Conservation (phyloP, 139 green algal genomes). For the Chlamydomonas sp. region DNA sequence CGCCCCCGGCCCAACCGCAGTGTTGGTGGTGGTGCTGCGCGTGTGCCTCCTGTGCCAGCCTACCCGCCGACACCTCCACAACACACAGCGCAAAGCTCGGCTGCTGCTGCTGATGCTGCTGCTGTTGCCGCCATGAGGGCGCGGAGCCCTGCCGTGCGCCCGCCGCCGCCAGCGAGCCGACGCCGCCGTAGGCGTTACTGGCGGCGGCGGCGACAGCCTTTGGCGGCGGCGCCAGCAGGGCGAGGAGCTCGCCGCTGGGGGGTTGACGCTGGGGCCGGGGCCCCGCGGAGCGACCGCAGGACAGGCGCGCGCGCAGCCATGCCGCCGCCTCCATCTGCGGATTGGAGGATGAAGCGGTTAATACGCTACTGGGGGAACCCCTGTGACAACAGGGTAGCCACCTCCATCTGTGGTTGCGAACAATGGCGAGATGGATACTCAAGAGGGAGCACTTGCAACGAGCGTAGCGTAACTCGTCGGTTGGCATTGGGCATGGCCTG, state of each 20-base stretch:
- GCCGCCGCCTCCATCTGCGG: slow-evolving; percentile 25
- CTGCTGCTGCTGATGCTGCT: too few species aligned
- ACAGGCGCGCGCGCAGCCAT: slow-evolving; percentile 31
- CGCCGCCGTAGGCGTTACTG: not conserved
- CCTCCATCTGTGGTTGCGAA: too few species aligned
- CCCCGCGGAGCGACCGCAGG: not conserved
- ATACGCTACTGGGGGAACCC: not conserved
- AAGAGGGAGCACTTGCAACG: too few species aligned
- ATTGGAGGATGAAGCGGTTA: not conserved
- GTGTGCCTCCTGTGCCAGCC: not conserved
- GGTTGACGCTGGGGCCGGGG: not conserved
- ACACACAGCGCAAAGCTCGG: slow-evolving; percentile 2
- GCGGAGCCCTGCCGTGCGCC: too few species aligned
- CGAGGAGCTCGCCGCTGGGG: not conserved
- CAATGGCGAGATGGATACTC: too few species aligned
- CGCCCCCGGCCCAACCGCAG: not conserved
- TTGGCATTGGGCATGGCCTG: too few species aligned
- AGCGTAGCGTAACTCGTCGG: too few species aligned
- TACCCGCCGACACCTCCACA: not conserved
- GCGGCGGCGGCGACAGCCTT: not conserved
- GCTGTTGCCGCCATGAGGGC: too few species aligned
- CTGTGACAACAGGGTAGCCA: too few species aligned
- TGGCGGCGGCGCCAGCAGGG: not conserved
- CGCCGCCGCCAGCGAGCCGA: not conserved
- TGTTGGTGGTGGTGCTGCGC: not conserved